Percentiles rank a stretch among this genome's conserved stretches.
Evolutionary conservation across 2,329 filamentous ascomycete genomes (phyloP).

Genomic region (Ophiostoma novo-ulmi): DNA sequence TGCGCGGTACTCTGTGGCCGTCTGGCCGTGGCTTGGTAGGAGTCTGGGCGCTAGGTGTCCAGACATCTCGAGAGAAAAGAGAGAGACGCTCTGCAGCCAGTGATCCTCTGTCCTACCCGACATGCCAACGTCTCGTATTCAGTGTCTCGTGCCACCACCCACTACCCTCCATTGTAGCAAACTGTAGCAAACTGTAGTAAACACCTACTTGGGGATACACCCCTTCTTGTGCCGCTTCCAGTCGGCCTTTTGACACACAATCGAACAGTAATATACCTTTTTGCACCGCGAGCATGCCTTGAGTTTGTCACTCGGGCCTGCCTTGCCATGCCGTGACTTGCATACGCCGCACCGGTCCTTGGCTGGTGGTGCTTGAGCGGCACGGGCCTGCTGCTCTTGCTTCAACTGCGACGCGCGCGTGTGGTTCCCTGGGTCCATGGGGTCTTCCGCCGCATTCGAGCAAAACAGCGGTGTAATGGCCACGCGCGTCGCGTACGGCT

Average conservation of each 20-base stretch:
- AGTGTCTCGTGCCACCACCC: background rate
- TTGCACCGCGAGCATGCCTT: conserved; percentile 37
- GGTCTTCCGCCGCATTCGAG: background rate
- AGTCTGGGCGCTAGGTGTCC: no score
- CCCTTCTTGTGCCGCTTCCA: conserved; percentile 49
- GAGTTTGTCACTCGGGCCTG: conserved; percentile 29
- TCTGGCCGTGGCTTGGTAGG: no score
- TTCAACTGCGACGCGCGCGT: background rate
- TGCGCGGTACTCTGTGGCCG: background rate
- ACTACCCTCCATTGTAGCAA: no score
- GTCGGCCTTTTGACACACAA: conserved; percentile 49
- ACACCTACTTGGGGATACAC: conserved; percentile 31
- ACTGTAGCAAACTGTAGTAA: no score
- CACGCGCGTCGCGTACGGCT: conserved; percentile 46
- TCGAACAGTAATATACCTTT: conserved; percentile 46
- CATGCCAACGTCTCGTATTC: conserved; percentile 13
- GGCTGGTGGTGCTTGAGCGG: no score
- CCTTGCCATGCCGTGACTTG: conserved; percentile 34
- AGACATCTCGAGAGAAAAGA: no score
- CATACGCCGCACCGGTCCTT: conserved; percentile 31
- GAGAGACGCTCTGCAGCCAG: background rate
- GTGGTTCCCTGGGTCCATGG: background rate
- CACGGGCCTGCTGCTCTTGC: background rate
- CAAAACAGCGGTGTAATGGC: conserved; percentile 51
- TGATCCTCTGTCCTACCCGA: background rate